Percentiles rank a stretch among this genome's conserved stretches.
Conservation (phyloP, 2,329 filamentous ascomycete genomes). For the Fusarium praegraminearum region DNA sequence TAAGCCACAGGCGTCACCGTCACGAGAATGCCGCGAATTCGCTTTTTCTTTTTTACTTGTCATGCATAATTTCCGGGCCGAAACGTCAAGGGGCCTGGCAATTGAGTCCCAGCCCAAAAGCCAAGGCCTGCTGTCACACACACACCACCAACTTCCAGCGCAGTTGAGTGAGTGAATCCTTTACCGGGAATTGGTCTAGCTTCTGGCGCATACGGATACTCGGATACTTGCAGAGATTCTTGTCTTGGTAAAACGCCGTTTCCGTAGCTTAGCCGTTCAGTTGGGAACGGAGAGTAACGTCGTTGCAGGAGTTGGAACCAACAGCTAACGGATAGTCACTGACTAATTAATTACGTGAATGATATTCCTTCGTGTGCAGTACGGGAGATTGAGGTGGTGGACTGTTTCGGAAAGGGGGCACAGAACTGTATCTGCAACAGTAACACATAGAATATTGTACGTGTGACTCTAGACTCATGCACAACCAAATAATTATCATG, state of each 20-base stretch:
- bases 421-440: background rate
- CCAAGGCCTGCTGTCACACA: background rate
- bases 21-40: slow-evolving; percentile 36
- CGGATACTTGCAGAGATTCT: background rate
- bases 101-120: slow-evolving; percentile 11
- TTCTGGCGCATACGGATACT: slow-evolving; percentile 6
- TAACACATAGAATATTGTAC: background rate
- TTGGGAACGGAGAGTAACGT: background rate
- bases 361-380: background rate
- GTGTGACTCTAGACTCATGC: slow-evolving; percentile 1
- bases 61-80: slow-evolving; percentile 47
- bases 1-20: slow-evolving; percentile 34
- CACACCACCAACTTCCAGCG: background rate
- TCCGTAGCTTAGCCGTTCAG: slow-evolving; percentile 5
- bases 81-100: slow-evolving; percentile 42
- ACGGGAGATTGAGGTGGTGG: background rate
- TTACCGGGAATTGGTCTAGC: slow-evolving; percentile 21
- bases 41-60: slow-evolving; percentile 16
- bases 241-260: background rate
- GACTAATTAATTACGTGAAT: slow-evolving; percentile 8
- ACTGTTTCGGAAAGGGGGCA: background rate
- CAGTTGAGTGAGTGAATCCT: background rate
- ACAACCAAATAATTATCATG: background rate
- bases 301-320: background rate
- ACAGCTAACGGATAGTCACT: background rate